Evolutionary conservation across 75 land plant genomes (phyloP), one percentile per base, ranked within the genome.

Genomic region (Pinus albicaulis): DNA sequence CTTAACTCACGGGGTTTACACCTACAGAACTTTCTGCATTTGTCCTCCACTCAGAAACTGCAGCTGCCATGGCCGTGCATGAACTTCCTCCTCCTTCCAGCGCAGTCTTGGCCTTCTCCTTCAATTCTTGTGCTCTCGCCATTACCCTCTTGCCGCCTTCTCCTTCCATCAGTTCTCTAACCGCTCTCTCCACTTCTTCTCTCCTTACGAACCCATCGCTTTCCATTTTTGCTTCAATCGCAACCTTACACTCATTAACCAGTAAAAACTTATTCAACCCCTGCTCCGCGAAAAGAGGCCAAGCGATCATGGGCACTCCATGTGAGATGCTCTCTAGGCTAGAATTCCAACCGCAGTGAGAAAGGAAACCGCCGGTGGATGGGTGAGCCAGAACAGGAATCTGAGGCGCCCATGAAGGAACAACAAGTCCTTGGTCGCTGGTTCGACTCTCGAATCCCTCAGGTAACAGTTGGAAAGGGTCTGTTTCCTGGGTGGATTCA

Each of bases 271-370:
- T 52, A 4, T 20, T 76, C 55, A 53, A 15, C 22, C 13, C 13
- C 23, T 58, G 59, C 59, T 58, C 59, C 7, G 59, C 59, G 22
- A 20, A 58, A 58, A 58, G 59, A 58, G 59, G 59, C 59, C n/a
- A 58, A 22, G 59, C 5, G 22, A 58, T 22, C 20, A 58, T 58
- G 0, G 59, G 59, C 19, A 19, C 59, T 58, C 59, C 59, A 58
- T n/a, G 20, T 7, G 24, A 20, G 19, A 77, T 11, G 23, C 77
- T 74, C 78, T 77, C 78, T 17, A 77, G 41, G 0, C 26, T 77
- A n/a, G 78, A 77, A 55, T 77, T 77, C 78, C 78, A 77, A 22
- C 78, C 78, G 22, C 65, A 70, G 23, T 77, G 77, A 16, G 48
- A 34, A 10, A 77, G 10, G 19, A 77, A 77, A 0, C 56, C 78